These are phyloP conservation scores for Paraleonurus japonicus DNA, from an alignment of 257 asterid genomes.

Conservation along the genomic window DNA sequence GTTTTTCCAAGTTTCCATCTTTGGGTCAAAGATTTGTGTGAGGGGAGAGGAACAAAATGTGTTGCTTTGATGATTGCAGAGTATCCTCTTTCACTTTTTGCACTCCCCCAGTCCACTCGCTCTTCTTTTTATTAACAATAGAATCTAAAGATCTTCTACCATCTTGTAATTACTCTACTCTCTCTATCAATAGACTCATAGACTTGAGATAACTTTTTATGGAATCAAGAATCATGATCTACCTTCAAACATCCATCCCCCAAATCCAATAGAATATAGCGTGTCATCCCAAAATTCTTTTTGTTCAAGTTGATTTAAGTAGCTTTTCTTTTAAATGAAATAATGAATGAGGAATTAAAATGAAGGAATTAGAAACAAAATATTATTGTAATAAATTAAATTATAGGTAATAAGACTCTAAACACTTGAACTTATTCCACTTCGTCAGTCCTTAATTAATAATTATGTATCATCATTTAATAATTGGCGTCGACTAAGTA, in stretches of 20 bases:
- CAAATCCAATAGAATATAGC: neutral
- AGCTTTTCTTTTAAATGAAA: neutral
- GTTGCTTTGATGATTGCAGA: conserved; percentile 76
- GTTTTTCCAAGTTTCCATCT: conserved; percentile 50
- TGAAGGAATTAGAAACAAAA: neutral
- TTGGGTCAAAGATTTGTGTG: conserved; percentile 76
- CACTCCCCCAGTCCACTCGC: conserved; percentile 28
- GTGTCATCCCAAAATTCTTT: neutral
- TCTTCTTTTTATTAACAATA: conserved; percentile 8
- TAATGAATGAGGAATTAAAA: no score
- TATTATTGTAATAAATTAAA: no score
- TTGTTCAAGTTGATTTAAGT: neutral
- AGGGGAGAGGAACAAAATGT: conserved; percentile 45
- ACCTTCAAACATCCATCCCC: neutral
- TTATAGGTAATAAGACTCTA: no score
- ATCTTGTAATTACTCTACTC: conserved; percentile 12
- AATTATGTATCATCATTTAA: no score
- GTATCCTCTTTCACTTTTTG: conserved; percentile 54
- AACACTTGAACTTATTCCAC: no score
- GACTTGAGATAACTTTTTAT: conserved; percentile 27
- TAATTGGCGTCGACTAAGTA: no score
- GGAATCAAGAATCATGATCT: conserved; percentile 37
- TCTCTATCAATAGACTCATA: conserved; percentile 14
- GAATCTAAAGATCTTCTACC: conserved; percentile 45
- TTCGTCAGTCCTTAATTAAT: no score